Conservation (phyloP, 202 grass and related monocot genomes). For the Carex arenaria region DNA sequence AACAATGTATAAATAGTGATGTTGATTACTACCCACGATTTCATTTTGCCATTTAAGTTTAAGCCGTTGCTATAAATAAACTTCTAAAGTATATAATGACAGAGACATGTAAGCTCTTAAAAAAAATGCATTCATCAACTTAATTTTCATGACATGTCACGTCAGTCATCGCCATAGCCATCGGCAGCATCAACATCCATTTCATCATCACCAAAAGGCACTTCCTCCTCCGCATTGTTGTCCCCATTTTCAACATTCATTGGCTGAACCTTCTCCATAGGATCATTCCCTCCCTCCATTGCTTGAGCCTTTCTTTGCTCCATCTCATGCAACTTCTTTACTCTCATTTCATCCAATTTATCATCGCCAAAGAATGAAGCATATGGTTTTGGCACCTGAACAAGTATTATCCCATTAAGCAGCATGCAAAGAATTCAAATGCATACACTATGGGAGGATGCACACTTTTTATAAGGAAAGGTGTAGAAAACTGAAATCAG, state of each 20-base stretch:
- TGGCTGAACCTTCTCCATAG: conserved; percentile 19
- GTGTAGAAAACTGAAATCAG: background rate
- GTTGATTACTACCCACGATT: background rate
- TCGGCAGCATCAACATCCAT: conserved; percentile 46
- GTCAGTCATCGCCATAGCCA: conserved; percentile 39
- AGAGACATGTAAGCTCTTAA: background rate
- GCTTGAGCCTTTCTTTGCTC: conserved; percentile 23
- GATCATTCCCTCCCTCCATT: conserved; percentile 36
- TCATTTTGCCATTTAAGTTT: background rate
- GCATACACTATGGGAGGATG: background rate
- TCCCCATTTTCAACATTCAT: conserved; percentile 17
- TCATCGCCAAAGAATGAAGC: conserved; percentile 56
- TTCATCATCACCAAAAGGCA: conserved; percentile 25
- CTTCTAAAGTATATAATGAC: background rate
- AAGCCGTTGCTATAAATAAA: background rate
- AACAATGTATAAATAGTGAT: background rate
- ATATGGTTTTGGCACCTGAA: conserved; percentile 70
- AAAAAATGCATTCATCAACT: background rate
- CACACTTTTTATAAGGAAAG: background rate
- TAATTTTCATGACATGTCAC: background rate
- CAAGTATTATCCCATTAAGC: conserved; percentile 12
- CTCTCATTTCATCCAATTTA: conserved; percentile 53
- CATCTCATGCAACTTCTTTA: conserved; percentile 26
- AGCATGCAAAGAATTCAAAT: conserved; percentile 24
- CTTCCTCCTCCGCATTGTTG: conserved; percentile 16